Conservation (phyloP, 2,329 filamentous ascomycete species). For the Arthrobotrys pseudoclavata region DNA sequence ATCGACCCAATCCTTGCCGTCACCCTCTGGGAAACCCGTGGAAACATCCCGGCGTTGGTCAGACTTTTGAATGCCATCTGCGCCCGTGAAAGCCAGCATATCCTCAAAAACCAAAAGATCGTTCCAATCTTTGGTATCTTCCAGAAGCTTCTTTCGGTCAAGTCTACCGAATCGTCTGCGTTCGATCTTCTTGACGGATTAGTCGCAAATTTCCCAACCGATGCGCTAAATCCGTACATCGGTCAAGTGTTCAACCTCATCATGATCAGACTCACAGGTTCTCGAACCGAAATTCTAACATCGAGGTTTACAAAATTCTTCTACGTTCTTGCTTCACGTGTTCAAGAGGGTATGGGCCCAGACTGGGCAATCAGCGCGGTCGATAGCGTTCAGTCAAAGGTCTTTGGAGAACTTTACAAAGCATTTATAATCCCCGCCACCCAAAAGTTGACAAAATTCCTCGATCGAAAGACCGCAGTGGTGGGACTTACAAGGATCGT, state of each 20-base stretch:
- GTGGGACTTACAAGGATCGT: constrained; percentile 93
- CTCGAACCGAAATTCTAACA: constrained; percentile 85
- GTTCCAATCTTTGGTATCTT: constrained; percentile 95
- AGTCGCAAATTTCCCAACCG: constrained; percentile 78
- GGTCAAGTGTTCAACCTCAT: constrained; percentile 83
- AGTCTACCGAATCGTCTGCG: constrained; percentile 85
- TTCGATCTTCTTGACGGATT: constrained; percentile 92
- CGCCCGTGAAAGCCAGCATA: constrained; percentile 78
- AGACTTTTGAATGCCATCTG: constrained; percentile 87
- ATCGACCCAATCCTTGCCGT: constrained; percentile 83
- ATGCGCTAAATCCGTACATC: constrained; percentile 81
- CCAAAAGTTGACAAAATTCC: constrained; percentile 85
- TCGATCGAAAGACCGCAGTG: constrained; percentile 93
- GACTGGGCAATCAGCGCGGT: constrained; percentile 91
- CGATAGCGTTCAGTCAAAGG: constrained; percentile 81
- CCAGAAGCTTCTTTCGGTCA: constrained; percentile 85
- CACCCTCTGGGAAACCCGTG: constrained; percentile 89
- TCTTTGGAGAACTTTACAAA: constrained; percentile 88
- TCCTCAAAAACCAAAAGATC: constrained; percentile 81
- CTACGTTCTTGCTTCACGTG: constrained; percentile 85
- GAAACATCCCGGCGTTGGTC: constrained; percentile 91
- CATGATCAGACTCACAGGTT: constrained; percentile 79
- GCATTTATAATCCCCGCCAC: constrained; percentile 89
- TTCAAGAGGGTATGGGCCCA: constrained; percentile 85
- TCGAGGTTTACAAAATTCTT: constrained; percentile 93